phyloP scores from a whole-genome alignment of 306 rosid genomes.

The Cucurbita pepo region DNA sequence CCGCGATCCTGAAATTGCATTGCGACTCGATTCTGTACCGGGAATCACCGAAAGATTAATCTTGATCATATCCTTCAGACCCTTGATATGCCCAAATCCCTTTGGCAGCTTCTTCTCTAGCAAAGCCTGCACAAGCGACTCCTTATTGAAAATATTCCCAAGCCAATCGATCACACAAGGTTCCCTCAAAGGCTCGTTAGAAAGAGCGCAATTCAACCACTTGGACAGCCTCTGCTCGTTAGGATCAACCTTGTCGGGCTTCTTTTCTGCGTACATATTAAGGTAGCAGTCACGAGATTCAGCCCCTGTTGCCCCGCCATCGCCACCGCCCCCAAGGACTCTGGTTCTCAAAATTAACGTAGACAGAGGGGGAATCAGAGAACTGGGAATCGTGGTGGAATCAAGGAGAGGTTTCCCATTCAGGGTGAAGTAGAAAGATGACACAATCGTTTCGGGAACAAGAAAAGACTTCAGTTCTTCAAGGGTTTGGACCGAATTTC shows the following conservation, averaged over 20 bases:
- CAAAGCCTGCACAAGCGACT: conserved; percentile 59
- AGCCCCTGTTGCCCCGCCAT: conserved; percentile 91
- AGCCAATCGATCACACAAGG: conserved; percentile 81
- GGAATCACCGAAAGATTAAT: conserved; percentile 32
- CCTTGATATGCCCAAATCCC: conserved; percentile 70
- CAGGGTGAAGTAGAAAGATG: conserved; percentile 47
- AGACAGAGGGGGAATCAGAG: conserved; percentile 35
- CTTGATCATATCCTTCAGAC: conserved; percentile 73
- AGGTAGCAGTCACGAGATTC: conserved; percentile 96
- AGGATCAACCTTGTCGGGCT: conserved; percentile 84
- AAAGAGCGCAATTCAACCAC: conserved; percentile 67
- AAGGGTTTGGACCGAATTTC: conserved; percentile 22
- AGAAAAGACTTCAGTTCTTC: conserved; percentile 40
- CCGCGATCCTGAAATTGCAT: conserved; percentile 10
- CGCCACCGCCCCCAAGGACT: conserved; percentile 71
- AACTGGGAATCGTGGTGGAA: conserved; percentile 13
- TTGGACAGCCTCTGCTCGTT: conserved; percentile 79
- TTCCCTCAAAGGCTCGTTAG: conserved; percentile 69
- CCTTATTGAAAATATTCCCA: conserved; percentile 80
- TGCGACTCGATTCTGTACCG: conserved; percentile 10
- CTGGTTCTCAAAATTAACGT: conserved; percentile 46
- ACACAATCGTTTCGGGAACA: conserved; percentile 4
- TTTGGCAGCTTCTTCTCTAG: conserved; percentile 79
- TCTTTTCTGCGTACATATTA: conserved; percentile 78
- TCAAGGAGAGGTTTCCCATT: conserved; percentile 52